Evolutionary conservation across 768 basidiomycete genomes (phyloP).

Genomic region (Artomyces pyxidatus): DNA sequence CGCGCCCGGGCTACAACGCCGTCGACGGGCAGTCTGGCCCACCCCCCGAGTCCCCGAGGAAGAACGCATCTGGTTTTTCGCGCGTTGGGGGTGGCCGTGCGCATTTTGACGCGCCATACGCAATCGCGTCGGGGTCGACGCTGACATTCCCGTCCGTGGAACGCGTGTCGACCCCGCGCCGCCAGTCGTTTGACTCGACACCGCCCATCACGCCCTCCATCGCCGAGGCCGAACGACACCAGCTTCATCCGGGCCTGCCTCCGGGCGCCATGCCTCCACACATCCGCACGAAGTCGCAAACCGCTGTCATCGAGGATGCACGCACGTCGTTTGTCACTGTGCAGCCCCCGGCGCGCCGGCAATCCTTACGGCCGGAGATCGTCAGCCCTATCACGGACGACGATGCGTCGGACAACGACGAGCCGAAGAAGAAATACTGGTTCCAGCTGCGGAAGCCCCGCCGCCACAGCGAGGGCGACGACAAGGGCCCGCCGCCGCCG

Average conservation of each 20-base stretch:
- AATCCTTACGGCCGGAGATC: constrained; percentile 10
- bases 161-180: constrained; percentile 17
- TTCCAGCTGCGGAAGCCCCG: constrained; percentile 15
- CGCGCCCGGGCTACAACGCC: constrained; percentile 40
- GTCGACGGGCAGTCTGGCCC: constrained; percentile 30
- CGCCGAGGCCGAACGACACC: constrained; percentile 10
- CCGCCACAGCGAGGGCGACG: constrained; percentile 13
- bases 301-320: constrained; percentile 68
- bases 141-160: constrained; percentile 58
- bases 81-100: constrained; percentile 84
- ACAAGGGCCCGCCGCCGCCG: not conserved
- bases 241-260: constrained; percentile 31
- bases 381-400: constrained; percentile 12
- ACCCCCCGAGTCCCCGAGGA: constrained; percentile 19
- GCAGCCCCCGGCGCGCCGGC: constrained; percentile 6
- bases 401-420: constrained; percentile 4
- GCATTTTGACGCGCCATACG: constrained; percentile 79
- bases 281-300: constrained; percentile 72
- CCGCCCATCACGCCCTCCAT: constrained; percentile 15
- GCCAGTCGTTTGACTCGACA: constrained; percentile 9
- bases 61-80: constrained; percentile 59
- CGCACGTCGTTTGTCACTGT: not conserved
- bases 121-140: constrained; percentile 40
- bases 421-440: constrained; percentile 16
- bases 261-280: constrained; percentile 66